Percentiles rank a stretch among this genome's conserved stretches.
phyloP scores from a whole-genome alignment of 2,329 filamentous ascomycete genomes.

The Paramyrothecium sp. region DNA sequence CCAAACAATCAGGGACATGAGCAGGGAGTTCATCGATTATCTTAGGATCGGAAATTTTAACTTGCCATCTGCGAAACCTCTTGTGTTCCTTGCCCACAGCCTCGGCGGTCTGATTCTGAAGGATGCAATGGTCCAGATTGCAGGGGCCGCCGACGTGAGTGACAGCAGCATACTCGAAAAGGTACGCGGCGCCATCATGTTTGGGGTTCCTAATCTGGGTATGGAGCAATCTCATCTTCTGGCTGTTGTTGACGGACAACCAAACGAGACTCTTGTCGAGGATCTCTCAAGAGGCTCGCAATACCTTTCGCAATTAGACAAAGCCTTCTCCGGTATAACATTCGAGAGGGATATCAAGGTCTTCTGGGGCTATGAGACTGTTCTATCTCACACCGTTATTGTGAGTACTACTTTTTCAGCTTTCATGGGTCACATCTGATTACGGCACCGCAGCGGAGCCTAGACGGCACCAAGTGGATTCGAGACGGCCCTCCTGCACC shows the following conservation, averaged over 20 bases:
- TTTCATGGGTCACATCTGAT: neutral
- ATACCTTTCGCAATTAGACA: neutral
- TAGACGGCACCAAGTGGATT: neutral
- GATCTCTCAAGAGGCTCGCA: neutral
- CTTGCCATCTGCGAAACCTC: conserved; percentile 1
- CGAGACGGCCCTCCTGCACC: neutral
- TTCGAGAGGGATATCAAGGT: neutral
- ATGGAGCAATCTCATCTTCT: conserved; percentile 1
- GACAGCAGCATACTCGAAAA: neutral
- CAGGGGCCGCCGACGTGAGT: neutral
- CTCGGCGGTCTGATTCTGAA: conserved; percentile 10
- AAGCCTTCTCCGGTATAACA: neutral
- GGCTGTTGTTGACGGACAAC: neutral
- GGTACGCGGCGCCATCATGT: neutral
- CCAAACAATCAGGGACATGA: neutral
- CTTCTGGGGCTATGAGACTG: conserved; percentile 1
- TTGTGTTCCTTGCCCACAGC: conserved; percentile 9
- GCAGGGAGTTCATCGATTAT: neutral
- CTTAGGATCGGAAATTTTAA: neutral
- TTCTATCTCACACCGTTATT: neutral
- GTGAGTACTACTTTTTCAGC: neutral
- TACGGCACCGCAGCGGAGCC: neutral
- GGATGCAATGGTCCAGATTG: neutral
- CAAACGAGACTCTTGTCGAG: neutral
- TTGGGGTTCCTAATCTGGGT: neutral